Conservation (phyloP, 495 filamentous ascomycete species). For the Xylaria sp. region DNA sequence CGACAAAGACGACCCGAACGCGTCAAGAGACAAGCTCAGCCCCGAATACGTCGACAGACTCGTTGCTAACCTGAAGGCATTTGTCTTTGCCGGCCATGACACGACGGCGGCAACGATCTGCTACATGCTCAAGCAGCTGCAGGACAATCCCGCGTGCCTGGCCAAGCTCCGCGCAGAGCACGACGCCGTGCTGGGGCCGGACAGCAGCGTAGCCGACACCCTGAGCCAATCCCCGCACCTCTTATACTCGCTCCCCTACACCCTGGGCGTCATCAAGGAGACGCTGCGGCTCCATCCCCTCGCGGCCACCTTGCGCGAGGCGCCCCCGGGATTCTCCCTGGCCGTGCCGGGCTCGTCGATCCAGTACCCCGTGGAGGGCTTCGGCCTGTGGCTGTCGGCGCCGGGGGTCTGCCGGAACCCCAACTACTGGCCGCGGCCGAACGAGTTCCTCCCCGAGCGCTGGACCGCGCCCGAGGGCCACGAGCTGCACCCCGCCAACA, state of each 20-base stretch:
- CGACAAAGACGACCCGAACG: conserved; percentile 35
- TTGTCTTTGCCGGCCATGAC: conserved; percentile 56
- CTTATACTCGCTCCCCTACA: conserved; percentile 52
- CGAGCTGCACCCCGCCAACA: conserved; percentile 40
- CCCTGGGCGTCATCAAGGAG: conserved; percentile 55
- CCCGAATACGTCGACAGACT: conserved; percentile 35
- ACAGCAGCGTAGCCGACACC: conserved; percentile 28
- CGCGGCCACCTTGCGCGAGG: conserved; percentile 40
- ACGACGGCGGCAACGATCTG: conserved; percentile 50
- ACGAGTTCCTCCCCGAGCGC: conserved; percentile 55
- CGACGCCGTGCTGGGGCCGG: conserved; percentile 44
- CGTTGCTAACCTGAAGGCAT: conserved; percentile 44
- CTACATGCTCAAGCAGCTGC: conserved; percentile 50
- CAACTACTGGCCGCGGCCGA: conserved; percentile 45
- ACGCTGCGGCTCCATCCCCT: conserved; percentile 52
- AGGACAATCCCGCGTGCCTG: conserved; percentile 50
- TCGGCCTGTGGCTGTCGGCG: conserved; percentile 44
- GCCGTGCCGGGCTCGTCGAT: conserved; percentile 38
- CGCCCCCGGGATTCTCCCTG: conserved; percentile 36
- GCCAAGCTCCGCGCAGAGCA: conserved; percentile 54
- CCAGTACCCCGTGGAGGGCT: conserved; percentile 38
- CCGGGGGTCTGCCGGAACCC: conserved; percentile 43
- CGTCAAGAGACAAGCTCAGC: conserved; percentile 33
- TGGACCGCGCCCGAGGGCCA: conserved; percentile 45
- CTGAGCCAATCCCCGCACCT: conserved; percentile 39